Conservation (phyloP, 2,329 filamentous ascomycete species). For the Plectosphaerella plurivora region DNA sequence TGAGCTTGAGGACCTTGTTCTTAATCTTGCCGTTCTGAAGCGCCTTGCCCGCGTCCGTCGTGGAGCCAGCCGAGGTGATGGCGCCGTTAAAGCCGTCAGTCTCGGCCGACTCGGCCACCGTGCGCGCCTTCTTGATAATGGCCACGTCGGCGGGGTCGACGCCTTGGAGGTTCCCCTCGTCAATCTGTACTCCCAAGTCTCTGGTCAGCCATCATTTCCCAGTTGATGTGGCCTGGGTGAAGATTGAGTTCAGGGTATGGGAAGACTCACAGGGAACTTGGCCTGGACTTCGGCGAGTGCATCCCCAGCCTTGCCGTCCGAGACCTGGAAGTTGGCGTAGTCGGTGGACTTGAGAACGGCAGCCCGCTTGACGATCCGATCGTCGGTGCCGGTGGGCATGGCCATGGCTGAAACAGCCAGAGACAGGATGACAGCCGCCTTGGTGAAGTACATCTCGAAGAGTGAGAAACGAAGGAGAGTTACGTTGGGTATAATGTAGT, state of each 20-base stretch:
- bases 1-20: slow-evolving; percentile 57
- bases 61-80: slow-evolving; percentile 36
- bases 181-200: slow-evolving; percentile 5
- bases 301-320: slow-evolving; percentile 45
- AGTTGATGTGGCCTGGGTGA: too few species aligned
- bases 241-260: too few species aligned
- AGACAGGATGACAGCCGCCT: slow-evolving; percentile 28
- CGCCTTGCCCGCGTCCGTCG: slow-evolving; percentile 31
- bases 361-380: slow-evolving; percentile 13
- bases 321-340: slow-evolving; percentile 34
- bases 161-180: slow-evolving; percentile 32
- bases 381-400: slow-evolving; percentile 11
- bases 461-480: too few species aligned
- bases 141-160: slow-evolving; percentile 42
- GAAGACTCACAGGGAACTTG: slow-evolving; percentile 43
- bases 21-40: slow-evolving; percentile 54
- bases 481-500: slow-evolving; percentile 4
- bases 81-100: slow-evolving; percentile 49
- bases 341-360: slow-evolving; percentile 7
- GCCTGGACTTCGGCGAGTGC: slow-evolving; percentile 48
- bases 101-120: slow-evolving; percentile 51
- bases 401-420: slow-evolving; percentile 29
- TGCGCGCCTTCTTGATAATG: slow-evolving; percentile 44
- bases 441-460: slow-evolving; percentile 34
- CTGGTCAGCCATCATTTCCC: slow-evolving; percentile 2